phyloP scores from a whole-genome alignment of 257 asterid genomes.

The Rhazya stricta region DNA sequence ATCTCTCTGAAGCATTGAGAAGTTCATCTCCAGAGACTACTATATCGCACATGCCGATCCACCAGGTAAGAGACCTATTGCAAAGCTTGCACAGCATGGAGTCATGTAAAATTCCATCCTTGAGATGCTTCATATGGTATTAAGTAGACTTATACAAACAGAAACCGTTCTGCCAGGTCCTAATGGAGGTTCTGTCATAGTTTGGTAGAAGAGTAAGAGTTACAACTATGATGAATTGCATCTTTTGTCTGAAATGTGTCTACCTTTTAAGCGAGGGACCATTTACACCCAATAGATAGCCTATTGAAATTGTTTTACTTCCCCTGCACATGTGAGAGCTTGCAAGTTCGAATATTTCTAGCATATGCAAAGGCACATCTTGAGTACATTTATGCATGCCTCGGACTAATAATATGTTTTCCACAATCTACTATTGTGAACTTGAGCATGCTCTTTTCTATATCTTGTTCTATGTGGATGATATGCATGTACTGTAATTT shows the following conservation, averaged over 20 bases:
- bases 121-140: not conserved
- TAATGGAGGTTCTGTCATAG: not conserved
- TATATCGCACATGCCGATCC: slow-evolving; percentile 76
- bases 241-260: not conserved
- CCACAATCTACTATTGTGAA: too few relatives aligned
- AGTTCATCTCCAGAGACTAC: slow-evolving; percentile 69
- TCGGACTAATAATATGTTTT: not conserved
- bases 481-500: not conserved
- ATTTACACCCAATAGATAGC: not conserved
- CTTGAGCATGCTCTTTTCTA: not conserved
- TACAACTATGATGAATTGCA: not conserved
- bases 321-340: not conserved
- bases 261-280: not conserved
- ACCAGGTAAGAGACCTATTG: slow-evolving; percentile 57
- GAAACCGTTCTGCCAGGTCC: not conserved
- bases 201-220: not conserved
- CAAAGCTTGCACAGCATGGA: not conserved
- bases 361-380: not conserved
- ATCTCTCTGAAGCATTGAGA: slow-evolving; percentile 81
- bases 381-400: not conserved
- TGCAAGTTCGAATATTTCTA: not conserved
- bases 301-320: not conserved
- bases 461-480: not conserved
- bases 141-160: not conserved
- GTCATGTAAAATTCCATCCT: not conserved